Conservation (phyloP, 495 filamentous ascomycete genomes). For the Thermochaetoides thermophila region DNA sequence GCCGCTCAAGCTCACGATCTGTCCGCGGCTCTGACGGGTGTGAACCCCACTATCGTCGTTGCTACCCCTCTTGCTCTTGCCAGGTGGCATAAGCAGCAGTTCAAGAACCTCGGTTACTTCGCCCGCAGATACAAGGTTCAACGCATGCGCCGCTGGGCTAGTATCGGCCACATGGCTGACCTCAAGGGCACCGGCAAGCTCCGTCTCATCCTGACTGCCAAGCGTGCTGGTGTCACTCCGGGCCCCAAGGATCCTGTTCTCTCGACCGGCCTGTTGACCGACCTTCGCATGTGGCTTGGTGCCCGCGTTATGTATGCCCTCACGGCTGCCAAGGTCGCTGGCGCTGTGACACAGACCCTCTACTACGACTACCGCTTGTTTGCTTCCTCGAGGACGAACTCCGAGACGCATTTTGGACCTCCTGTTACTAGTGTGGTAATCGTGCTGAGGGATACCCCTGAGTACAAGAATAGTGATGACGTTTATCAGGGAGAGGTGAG, state of each 20-base stretch:
- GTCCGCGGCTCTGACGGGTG: constrained; percentile 48
- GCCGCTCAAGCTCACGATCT: constrained; percentile 57
- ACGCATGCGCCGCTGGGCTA: no score
- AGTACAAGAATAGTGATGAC: constrained; percentile 45
- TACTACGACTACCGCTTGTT: constrained; percentile 71
- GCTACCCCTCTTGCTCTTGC: constrained; percentile 60
- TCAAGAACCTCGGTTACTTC: no score
- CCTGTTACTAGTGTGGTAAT: constrained; percentile 71
- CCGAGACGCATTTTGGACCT: constrained; percentile 70
- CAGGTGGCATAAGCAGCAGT: no score
- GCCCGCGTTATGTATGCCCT: constrained; percentile 76
- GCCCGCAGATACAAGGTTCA: no score
- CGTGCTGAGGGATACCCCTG: constrained; percentile 43
- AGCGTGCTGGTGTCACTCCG: constrained; percentile 37
- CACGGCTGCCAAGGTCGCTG: constrained; percentile 66
- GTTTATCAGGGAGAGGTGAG: constrained; percentile 48
- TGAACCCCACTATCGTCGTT: constrained; percentile 73
- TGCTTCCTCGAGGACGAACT: constrained; percentile 28
- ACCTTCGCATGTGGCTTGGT: constrained; percentile 65
- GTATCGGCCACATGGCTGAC: no score
- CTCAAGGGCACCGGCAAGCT: constrained; percentile 56
- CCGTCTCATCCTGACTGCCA: constrained; percentile 55
- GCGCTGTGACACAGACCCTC: constrained; percentile 69
- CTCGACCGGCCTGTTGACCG: constrained; percentile 52
- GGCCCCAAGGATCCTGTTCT: constrained; percentile 40